These are phyloP conservation scores for Penicillium nordicum DNA, from an alignment of 2,329 filamentous ascomycete species.

Conservation along the genomic window DNA sequence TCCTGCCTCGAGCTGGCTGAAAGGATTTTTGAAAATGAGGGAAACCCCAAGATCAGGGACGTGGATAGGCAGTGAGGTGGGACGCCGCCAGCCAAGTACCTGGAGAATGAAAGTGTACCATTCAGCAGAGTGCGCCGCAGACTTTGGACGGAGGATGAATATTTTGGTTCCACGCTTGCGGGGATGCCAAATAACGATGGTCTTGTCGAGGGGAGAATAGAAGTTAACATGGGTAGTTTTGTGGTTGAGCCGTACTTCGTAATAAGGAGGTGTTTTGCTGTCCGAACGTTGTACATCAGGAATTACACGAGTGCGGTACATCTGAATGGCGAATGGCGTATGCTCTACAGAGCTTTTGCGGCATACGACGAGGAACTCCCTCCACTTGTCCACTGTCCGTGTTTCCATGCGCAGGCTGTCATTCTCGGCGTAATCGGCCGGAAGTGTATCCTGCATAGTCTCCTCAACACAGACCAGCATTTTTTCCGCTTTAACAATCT, in stretches of 20 bases:
- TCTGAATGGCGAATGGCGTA: constrained; percentile 55
- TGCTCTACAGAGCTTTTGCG: constrained; percentile 55
- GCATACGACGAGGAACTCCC: constrained; percentile 62
- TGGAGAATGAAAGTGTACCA: constrained; percentile 66
- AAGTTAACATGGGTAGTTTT: constrained; percentile 58
- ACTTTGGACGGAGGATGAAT: constrained; percentile 60
- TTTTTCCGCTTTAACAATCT: constrained; percentile 64
- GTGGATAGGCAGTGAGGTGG: constrained; percentile 56
- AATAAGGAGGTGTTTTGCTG: constrained; percentile 53
- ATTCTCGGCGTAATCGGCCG: constrained; percentile 63
- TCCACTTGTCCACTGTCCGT: constrained; percentile 60
- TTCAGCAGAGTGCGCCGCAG: constrained; percentile 60
- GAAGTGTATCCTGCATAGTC: constrained; percentile 49
- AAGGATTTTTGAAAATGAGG: constrained; percentile 58
- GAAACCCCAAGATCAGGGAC: constrained; percentile 62
- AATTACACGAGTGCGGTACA: constrained; percentile 63
- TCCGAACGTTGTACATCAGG: constrained; percentile 55
- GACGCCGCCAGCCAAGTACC: constrained; percentile 56
- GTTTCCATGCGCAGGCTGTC: constrained; percentile 58
- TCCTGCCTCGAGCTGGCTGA: constrained; percentile 50
- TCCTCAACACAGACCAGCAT: constrained; percentile 64
- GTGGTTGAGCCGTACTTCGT: constrained; percentile 55
- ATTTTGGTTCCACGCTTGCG: constrained; percentile 55
- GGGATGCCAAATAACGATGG: constrained; percentile 60
- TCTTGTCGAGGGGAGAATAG: constrained; percentile 65